These are phyloP conservation scores for Anthracocystis walkeri DNA, from an alignment of 1,284 basidiomycete genomes.

Conservation along the genomic window DNA sequence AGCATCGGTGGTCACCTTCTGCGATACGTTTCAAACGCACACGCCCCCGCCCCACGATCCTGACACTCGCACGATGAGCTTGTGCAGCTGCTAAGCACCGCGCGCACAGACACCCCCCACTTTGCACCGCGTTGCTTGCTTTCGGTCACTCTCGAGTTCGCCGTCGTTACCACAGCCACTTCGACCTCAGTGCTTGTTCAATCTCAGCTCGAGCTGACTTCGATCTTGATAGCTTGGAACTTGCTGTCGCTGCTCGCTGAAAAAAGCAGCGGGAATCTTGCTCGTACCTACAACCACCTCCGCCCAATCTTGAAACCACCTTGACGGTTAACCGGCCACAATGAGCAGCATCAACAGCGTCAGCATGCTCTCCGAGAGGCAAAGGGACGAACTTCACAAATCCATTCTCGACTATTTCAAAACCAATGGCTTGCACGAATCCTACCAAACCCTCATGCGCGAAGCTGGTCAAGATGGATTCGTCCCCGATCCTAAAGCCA, in stretches of 20 bases:
- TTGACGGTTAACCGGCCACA: not conserved
- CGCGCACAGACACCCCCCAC: conserved; percentile 1
- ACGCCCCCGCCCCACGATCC: not conserved
- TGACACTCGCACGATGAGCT: not conserved
- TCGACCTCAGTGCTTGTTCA: not conserved
- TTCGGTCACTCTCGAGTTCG: not conserved
- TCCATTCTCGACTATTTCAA: conserved; percentile 86
- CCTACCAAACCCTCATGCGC: conserved; percentile 77
- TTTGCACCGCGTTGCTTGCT: not conserved
- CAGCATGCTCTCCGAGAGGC: conserved; percentile 77
- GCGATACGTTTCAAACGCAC: not conserved
- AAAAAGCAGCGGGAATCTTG: no score
- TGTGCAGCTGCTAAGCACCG: conserved; percentile 1
- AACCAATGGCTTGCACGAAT: conserved; percentile 75
- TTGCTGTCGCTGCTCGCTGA: conserved; percentile 3
- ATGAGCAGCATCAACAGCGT: conserved; percentile 52
- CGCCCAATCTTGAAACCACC: not conserved
- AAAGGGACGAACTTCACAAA: conserved; percentile 87
- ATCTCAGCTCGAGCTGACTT: not conserved
- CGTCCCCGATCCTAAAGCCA: conserved; percentile 82
- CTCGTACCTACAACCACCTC: not conserved
- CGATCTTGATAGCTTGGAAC: no score
- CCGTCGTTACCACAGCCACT: no score
- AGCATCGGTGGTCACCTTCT: not conserved
- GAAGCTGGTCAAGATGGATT: conserved; percentile 76